A percentile compares a stretch with the other conserved stretches of the same genome.
Conservation (phyloP, 176 grass and related monocot species). For the Dactylis glomerata region DNA sequence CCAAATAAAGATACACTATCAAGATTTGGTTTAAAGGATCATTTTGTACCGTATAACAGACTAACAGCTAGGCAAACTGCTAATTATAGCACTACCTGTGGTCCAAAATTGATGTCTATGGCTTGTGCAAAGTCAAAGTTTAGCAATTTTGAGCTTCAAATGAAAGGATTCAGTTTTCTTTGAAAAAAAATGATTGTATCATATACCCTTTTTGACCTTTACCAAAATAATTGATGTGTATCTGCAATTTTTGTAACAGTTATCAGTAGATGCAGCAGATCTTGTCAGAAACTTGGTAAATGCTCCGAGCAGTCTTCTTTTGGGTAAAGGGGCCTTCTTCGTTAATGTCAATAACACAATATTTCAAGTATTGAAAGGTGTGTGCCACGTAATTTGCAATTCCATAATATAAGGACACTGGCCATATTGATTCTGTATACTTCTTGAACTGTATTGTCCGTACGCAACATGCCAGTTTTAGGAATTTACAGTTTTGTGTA, state of each 20-base stretch:
- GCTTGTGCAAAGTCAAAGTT: background rate
- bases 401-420: background rate
- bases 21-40: background rate
- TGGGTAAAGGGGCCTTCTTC: conserved; percentile 79
- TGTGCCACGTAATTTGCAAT: conserved; percentile 21
- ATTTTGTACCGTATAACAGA: background rate
- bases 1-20: background rate
- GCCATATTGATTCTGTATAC: background rate
- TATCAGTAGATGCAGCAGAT: conserved; percentile 62
- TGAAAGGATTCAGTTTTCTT: background rate
- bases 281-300: conserved; percentile 71
- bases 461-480: background rate
- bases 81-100: background rate
- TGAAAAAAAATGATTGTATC: no score
- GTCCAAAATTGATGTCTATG: conserved; percentile 2
- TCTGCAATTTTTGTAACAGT: conserved; percentile 43
- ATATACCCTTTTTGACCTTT: background rate
- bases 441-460: background rate
- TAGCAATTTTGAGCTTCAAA: background rate
- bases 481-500: background rate
- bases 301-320: conserved; percentile 79
- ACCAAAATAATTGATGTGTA: background rate
- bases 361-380: conserved; percentile 87
- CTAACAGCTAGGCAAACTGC: background rate
- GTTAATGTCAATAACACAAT: conserved; percentile 80